Percentiles rank a stretch among this genome's conserved stretches.
Conservation (phyloP, 2,329 filamentous ascomycete genomes). For the Exophiala sp. region DNA sequence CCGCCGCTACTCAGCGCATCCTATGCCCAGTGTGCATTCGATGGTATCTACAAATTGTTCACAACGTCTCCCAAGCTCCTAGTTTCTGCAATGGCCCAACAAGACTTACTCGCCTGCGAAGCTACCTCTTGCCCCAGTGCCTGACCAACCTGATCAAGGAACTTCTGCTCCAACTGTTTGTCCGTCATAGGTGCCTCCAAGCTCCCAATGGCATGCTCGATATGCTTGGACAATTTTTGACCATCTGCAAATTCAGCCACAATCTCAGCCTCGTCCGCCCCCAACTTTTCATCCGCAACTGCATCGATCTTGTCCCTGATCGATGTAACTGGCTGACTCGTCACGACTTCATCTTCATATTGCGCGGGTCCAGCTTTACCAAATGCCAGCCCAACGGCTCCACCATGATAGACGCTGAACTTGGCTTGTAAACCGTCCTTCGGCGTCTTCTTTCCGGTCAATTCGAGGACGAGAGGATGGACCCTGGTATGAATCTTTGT, state of each 20-base stretch:
- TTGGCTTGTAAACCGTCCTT: conserved; percentile 52
- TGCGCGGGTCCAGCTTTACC: conserved; percentile 52
- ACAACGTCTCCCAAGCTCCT: conserved; percentile 33
- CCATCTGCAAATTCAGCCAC: conserved; percentile 38
- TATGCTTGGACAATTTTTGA: conserved; percentile 40
- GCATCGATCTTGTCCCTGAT: conserved; percentile 48
- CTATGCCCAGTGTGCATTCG: neutral
- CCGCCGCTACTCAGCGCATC: neutral
- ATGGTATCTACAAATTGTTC: conserved; percentile 10
- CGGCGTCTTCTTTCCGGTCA: conserved; percentile 51
- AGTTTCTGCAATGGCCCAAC: conserved; percentile 34
- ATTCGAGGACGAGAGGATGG: conserved; percentile 52
- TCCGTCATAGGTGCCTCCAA: conserved; percentile 48
- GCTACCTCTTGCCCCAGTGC: conserved; percentile 41
- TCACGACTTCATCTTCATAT: conserved; percentile 50
- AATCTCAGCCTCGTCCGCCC: conserved; percentile 43
- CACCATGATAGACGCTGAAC: conserved; percentile 55
- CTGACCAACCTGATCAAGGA: conserved; percentile 45
- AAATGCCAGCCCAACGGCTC: conserved; percentile 49
- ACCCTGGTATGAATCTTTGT: conserved; percentile 43
- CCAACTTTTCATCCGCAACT: conserved; percentile 39
- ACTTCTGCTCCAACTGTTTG: conserved; percentile 47
- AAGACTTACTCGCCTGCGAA: conserved; percentile 34
- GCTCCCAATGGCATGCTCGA: conserved; percentile 51
- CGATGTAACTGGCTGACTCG: conserved; percentile 38